Evolutionary conservation across 2,329 filamentous ascomycete genomes (phyloP).

Genomic region (Colletotrichum tabaci): DNA sequence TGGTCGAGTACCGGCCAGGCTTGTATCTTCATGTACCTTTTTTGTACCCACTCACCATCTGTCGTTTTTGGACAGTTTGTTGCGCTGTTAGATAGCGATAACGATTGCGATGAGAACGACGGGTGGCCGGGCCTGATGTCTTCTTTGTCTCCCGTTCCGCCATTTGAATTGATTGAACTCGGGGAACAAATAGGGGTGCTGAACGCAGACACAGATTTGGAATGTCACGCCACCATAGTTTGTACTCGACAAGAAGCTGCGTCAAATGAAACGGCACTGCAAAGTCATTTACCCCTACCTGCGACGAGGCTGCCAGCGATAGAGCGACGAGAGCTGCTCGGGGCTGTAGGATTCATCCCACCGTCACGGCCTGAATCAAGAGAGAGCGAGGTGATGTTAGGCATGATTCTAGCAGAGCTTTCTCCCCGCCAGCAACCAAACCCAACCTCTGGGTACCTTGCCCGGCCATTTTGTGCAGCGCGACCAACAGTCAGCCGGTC

Average conservation of each 20-base stretch:
- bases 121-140: neutral
- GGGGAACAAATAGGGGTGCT: neutral
- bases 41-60: neutral
- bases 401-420: neutral
- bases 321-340: neutral
- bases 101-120: neutral
- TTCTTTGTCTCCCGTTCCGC: too few relatives aligned
- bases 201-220: neutral
- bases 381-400: neutral
- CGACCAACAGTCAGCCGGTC: conserved; percentile 24
- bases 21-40: conserved; percentile 24
- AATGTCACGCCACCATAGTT: conserved; percentile 10
- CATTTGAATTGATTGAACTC: too few relatives aligned
- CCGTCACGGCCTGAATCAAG: conserved; percentile 4
- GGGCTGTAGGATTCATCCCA: conserved; percentile 12
- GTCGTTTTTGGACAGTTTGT: too few relatives aligned
- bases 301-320: neutral
- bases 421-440: neutral
- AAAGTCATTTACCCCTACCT: neutral
- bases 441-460: conserved; percentile 15
- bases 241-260: neutral
- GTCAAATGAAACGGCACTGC: conserved; percentile 25
- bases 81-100: neutral
- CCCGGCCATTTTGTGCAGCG: conserved; percentile 3
- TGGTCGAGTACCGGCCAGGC: neutral